Percentiles rank a stretch among this genome's conserved stretches.
Conservation (phyloP, 805 yeast species). For the Candida piceae region DNA sequence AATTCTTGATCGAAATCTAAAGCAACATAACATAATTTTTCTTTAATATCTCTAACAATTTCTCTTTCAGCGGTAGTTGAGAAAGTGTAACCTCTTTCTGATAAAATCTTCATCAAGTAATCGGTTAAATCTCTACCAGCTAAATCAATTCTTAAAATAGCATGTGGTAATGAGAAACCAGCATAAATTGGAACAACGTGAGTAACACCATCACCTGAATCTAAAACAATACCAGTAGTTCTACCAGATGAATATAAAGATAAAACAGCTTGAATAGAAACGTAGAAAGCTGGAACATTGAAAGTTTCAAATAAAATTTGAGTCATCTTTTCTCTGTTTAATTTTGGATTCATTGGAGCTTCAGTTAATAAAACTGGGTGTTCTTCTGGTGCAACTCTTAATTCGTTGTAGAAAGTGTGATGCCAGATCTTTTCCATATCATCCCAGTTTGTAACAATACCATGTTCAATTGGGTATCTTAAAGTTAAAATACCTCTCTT, state of each 20-base stretch:
- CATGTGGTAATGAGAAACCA: slow-evolving; percentile 99
- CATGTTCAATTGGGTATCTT: slow-evolving; percentile 99
- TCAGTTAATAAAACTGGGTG: slow-evolving; percentile 99
- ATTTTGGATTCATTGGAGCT: slow-evolving; percentile 99
- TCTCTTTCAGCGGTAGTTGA: slow-evolving; percentile 99
- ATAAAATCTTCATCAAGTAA: slow-evolving; percentile 95
- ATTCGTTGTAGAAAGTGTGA: slow-evolving; percentile 99
- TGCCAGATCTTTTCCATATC: slow-evolving; percentile 99
- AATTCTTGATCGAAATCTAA: slow-evolving; percentile 98
- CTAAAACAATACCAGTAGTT: slow-evolving; percentile 99
- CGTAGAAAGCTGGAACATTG: slow-evolving; percentile 99
- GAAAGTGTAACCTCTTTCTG: slow-evolving; percentile 99
- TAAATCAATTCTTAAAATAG: slow-evolving; percentile 96
- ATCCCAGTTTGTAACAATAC: slow-evolving; percentile 99
- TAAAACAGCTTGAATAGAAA: slow-evolving; percentile 96
- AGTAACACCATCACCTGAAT: slow-evolving; percentile 99
- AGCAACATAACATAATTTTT: slow-evolving; percentile 98
- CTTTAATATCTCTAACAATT: slow-evolving; percentile 91
- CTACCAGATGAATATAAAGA: slow-evolving; percentile 99
- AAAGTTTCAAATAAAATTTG: slow-evolving; percentile 98
- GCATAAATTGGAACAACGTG: slow-evolving; percentile 99
- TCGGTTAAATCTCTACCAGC: slow-evolving; percentile 99
- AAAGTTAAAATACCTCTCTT: slow-evolving; percentile 99
- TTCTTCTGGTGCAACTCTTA: slow-evolving; percentile 99
- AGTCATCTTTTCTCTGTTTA: slow-evolving; percentile 99